A percentile compares a stretch with the other conserved stretches of the same genome.
Conservation (phyloP, 495 filamentous ascomycete species). For the Xylaria castorea region DNA sequence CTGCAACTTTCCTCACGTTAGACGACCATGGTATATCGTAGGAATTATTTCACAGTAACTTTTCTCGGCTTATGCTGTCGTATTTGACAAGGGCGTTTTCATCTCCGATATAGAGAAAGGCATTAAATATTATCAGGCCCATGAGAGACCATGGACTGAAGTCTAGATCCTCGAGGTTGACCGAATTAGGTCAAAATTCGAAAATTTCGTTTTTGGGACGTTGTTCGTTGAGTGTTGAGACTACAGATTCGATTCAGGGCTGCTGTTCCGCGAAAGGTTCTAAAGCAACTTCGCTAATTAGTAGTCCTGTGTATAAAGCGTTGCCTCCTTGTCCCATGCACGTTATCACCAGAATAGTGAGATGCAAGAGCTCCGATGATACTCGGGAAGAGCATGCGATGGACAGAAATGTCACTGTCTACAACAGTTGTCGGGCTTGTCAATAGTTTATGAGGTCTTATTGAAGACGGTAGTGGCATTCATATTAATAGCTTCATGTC, state of each 20-base stretch:
- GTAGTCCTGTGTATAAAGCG: neutral
- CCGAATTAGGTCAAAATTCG: neutral
- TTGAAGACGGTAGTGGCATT: neutral
- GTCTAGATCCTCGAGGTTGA: neutral
- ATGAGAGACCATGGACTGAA: neutral
- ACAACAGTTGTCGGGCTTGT: neutral
- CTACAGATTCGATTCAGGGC: neutral
- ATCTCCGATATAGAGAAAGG: neutral
- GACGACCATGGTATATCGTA: neutral
- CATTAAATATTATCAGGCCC: neutral
- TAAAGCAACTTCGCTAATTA: neutral
- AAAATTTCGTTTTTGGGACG: neutral
- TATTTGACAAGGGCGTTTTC: neutral
- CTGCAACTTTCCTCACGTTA: neutral
- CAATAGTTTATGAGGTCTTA: neutral
- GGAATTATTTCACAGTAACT: neutral
- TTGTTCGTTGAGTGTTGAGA: neutral
- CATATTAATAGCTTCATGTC: neutral
- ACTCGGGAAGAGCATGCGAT: neutral
- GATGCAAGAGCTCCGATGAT: neutral
- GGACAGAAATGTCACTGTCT: neutral
- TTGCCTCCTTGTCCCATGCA: neutral
- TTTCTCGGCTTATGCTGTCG: neutral
- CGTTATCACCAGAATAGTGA: neutral
- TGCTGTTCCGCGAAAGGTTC: neutral